Percentiles rank a stretch among this genome's conserved stretches.
Evolutionary conservation across 306 rosid species (phyloP).

Genomic region (Arachis stenosperma): DNA sequence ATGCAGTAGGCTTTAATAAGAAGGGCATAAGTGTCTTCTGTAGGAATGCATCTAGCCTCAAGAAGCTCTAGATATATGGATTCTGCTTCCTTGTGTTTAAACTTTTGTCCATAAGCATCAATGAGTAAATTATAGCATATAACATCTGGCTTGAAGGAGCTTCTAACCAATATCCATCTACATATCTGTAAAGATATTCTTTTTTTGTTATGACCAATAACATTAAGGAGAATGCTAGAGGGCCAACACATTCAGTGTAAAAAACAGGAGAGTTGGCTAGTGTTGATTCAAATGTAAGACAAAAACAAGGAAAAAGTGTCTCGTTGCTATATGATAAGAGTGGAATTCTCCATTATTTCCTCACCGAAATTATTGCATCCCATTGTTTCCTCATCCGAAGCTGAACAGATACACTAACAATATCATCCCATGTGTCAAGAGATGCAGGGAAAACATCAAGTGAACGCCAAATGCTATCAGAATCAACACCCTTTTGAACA

Average conservation of each 20-base stretch:
- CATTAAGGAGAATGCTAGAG: not conserved
- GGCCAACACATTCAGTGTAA: too few relatives aligned
- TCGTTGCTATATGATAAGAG: too few relatives aligned
- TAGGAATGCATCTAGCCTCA: constrained; percentile 76
- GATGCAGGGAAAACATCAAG: constrained; percentile 73
- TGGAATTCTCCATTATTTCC: constrained; percentile 14
- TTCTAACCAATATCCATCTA: constrained; percentile 80
- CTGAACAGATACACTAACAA: constrained; percentile 80
- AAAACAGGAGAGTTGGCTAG: too few relatives aligned
- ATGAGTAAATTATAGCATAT: constrained; percentile 89
- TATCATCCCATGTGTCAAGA: constrained; percentile 82
- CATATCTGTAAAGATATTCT: constrained; percentile 59
- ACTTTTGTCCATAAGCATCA: constrained; percentile 85
- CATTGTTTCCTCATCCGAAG: constrained; percentile 80
- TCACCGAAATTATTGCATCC: constrained; percentile 81
- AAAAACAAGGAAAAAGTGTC: too few relatives aligned
- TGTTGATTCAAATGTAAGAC: too few relatives aligned
- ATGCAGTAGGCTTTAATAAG: constrained; percentile 85
- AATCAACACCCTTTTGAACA: constrained; percentile 59
- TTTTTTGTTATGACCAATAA: constrained; percentile 31
- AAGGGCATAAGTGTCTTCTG: constrained; percentile 93
- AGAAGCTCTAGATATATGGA: constrained; percentile 80
- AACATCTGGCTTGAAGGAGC: constrained; percentile 88
- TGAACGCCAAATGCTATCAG: constrained; percentile 57
- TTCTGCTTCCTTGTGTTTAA: constrained; percentile 71